These are phyloP conservation scores for Patellifolia procumbens DNA, from an alignment of 179 eudicot species.

Conservation along the genomic window DNA sequence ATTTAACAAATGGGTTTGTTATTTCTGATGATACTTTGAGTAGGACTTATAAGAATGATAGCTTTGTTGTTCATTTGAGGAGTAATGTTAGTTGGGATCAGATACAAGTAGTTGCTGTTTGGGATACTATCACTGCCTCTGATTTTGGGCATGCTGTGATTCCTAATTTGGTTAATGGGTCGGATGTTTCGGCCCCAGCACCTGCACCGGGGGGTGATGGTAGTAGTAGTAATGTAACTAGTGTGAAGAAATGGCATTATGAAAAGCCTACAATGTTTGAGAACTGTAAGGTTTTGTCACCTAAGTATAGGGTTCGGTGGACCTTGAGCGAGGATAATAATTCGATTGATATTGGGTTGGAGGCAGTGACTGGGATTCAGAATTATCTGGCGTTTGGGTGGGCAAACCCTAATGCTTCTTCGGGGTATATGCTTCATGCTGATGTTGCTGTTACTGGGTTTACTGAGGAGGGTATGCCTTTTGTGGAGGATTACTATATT, in stretches of 20 bases:
- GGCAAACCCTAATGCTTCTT: conserved; percentile 65
- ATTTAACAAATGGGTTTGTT: conserved; percentile 74
- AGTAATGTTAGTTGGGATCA: conserved; percentile 79
- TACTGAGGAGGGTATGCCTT: conserved; percentile 70
- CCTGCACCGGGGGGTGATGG: conserved; percentile 36
- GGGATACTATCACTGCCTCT: conserved; percentile 76
- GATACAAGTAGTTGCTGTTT: conserved; percentile 58
- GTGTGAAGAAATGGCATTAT: conserved; percentile 23
- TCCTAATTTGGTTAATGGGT: conserved; percentile 28
- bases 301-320: conserved; percentile 76
- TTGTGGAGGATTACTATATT: conserved; percentile 81
- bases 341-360: conserved; percentile 76
- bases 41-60: conserved; percentile 68
- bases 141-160: conserved; percentile 80
- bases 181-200: conserved; percentile 33
- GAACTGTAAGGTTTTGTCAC: conserved; percentile 66
- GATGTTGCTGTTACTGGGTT: conserved; percentile 85
- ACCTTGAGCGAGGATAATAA: conserved; percentile 56
- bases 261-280: conserved; percentile 82
- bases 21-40: conserved; percentile 65
- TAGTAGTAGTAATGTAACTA: conserved; percentile 22
- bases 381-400: conserved; percentile 95
- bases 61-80: conserved; percentile 54
- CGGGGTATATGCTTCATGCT: conserved; percentile 63
- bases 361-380: conserved; percentile 66